Percentiles rank a stretch among this genome's conserved stretches.
Evolutionary conservation across 495 filamentous ascomycete genomes (phyloP).

Genomic region (Xylaria palmicola): DNA sequence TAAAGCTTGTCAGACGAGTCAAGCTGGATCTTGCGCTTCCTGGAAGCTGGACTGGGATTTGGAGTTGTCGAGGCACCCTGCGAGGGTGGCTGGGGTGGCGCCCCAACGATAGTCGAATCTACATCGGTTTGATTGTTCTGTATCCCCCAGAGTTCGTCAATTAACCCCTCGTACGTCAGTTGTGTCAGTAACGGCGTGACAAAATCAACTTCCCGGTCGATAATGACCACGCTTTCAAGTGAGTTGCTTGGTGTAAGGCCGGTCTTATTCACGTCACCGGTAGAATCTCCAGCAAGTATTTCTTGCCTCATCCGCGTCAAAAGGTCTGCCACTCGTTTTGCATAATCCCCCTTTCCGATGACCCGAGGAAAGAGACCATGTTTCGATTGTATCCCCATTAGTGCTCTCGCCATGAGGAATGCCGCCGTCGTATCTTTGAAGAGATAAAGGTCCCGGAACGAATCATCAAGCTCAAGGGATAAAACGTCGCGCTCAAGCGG

Average conservation of each 20-base stretch:
- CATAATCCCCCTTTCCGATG: conserved; percentile 93
- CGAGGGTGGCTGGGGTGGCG: conserved; percentile 55
- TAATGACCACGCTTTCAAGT: conserved; percentile 88
- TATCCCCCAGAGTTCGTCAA: conserved; percentile 93
- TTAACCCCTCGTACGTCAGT: conserved; percentile 92
- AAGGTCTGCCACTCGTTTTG: conserved; percentile 81
- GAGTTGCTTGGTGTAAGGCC: conserved; percentile 82
- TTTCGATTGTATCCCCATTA: conserved; percentile 90
- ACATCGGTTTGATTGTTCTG: conserved; percentile 86
- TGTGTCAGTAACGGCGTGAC: conserved; percentile 89
- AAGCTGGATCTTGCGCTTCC: conserved; percentile 88
- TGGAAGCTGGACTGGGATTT: conserved; percentile 33
- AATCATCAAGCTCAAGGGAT: conserved; percentile 83
- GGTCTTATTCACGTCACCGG: conserved; percentile 55
- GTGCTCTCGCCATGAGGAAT: conserved; percentile 83
- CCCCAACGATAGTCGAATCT: conserved; percentile 87
- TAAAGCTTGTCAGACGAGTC: conserved; percentile 90
- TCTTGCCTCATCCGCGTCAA: conserved; percentile 93
- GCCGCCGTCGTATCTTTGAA: conserved; percentile 88
- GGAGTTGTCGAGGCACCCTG: conserved; percentile 50
- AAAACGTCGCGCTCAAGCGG: conserved; percentile 88
- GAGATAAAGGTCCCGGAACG: conserved; percentile 84
- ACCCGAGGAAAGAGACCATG: conserved; percentile 95
- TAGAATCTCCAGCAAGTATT: conserved; percentile 74
- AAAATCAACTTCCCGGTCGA: conserved; percentile 93